phyloP scores from a whole-genome alignment of 768 basidiomycete species.

The Tephrocybe sp. region DNA sequence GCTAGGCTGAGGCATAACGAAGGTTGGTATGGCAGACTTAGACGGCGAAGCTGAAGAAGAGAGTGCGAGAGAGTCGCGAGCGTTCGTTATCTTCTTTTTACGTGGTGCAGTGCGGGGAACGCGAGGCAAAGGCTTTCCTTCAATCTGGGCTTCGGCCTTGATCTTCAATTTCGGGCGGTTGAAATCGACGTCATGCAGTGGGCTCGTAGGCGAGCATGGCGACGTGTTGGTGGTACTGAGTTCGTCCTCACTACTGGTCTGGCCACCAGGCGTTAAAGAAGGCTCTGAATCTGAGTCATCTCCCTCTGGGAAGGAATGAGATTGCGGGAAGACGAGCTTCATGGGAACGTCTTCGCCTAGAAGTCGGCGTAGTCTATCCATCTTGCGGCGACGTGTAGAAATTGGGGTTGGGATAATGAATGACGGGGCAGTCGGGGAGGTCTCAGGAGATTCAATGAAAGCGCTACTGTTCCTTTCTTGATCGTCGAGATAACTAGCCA shows the following conservation, averaged over 20 bases:
- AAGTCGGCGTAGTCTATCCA: constrained; percentile 59
- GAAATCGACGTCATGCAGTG: not conserved
- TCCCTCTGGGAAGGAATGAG: not conserved
- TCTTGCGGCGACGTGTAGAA: constrained; percentile 50
- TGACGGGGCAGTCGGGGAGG: constrained; percentile 28
- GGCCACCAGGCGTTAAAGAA: not conserved
- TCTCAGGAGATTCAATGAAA: constrained; percentile 14
- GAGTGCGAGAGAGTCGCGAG: constrained; percentile 12
- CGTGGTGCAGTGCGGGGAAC: not conserved
- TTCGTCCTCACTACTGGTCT: constrained; percentile 3
- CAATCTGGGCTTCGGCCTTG: not conserved
- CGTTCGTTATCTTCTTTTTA: constrained; percentile 9
- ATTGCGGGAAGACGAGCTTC: constrained; percentile 53
- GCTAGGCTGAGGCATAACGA: not conserved
- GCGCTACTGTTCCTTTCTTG: not conserved
- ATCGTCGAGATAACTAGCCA: not conserved
- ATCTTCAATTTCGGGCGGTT: not conserved
- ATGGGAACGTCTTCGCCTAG: constrained; percentile 64
- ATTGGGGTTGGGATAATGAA: constrained; percentile 45
- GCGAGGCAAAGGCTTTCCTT: not conserved
- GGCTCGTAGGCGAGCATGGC: not conserved
- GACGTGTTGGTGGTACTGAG: constrained; percentile 1
- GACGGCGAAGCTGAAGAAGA: not conserved
- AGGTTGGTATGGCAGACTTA: not conserved
- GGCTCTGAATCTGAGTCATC: constrained; percentile 6